Evolutionary conservation across 2,329 filamentous ascomycete species (phyloP), one percentile per base, ranked within the genome.

Genomic region (Aspergillus udagawae): DNA sequence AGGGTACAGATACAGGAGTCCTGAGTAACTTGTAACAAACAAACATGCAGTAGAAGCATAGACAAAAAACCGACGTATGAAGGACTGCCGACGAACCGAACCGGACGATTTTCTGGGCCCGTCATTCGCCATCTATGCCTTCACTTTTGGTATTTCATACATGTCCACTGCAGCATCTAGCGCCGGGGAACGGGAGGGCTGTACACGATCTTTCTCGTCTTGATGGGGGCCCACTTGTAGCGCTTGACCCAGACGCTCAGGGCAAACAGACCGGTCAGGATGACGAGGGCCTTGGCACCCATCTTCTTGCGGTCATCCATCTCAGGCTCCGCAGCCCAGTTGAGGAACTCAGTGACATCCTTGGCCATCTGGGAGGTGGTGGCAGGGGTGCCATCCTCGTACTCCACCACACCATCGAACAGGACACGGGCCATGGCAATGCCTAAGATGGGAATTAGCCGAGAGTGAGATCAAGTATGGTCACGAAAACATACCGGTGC

Each of bases 221-320:
- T 99, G 77, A 99, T 81, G 71, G 90, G 87, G 60, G 92, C 84
- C 94, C 94, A 99, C 87, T 97, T 99, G 88, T 99, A 99, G 82
- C 92, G 88, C 90, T 99, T 99, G 65, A 97, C 89, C 92, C 92
- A 99, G 70, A 99, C 86, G 77, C 90, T 95, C 71, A 97, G 72
- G 56, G 91, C 91, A 74, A 91, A 89, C 63, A 99, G 82, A 61
- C 88, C 85, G 60, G 88, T 83, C 55, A 87, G 86, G 66, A 96
- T 85, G 65, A 89, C 86, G 68, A 99, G 77, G 54, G 96, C 90
- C 87, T 99, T 97, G 85, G 96, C 87, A 71, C 94, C 94, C 94
- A 97, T 99, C 83, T 92, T 94, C 90, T 99, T 99, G 75, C 94
- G 90, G 75, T 97, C 88, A 74, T 99, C 94, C 92, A 97, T 96